Conservation (phyloP, 2,329 filamentous ascomycete genomes). For the Lasiodiplodia hormozganensis region DNA sequence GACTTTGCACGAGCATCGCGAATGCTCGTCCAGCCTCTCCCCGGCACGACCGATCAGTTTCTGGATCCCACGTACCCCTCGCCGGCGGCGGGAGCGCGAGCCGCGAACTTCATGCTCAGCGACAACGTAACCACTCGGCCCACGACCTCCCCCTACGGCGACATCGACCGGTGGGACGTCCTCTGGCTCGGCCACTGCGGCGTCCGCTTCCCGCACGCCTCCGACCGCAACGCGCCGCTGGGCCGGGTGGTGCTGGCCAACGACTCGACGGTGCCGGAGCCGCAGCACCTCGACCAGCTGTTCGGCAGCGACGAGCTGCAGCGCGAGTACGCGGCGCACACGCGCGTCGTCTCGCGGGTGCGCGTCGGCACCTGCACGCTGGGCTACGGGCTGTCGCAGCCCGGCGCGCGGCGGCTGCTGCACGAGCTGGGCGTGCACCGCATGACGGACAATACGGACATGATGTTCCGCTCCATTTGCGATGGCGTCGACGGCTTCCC, state of each 20-base stretch:
- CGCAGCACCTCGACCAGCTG: constrained; percentile 35
- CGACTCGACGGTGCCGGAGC: constrained; percentile 36
- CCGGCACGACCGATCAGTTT: not conserved
- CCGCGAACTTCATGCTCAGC: constrained; percentile 29
- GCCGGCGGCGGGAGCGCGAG: constrained; percentile 23
- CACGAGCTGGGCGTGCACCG: constrained; percentile 38
- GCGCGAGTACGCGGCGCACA: constrained; percentile 31
- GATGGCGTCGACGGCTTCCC: constrained; percentile 33
- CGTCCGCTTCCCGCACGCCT: constrained; percentile 31
- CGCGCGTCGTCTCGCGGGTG: constrained; percentile 31
- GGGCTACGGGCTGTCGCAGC: constrained; percentile 32
- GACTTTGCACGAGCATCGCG: constrained; percentile 32
- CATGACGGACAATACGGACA: constrained; percentile 41
- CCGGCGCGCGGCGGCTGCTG: constrained; percentile 37
- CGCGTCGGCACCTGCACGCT: constrained; percentile 29
- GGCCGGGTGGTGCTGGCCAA: constrained; percentile 34
- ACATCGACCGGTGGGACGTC: constrained; percentile 46
- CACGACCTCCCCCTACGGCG: constrained; percentile 40
- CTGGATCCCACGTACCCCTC: constrained; percentile 33
- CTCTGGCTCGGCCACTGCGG: constrained; percentile 47
- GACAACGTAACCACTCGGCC: constrained; percentile 27
- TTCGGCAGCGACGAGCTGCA: constrained; percentile 30
- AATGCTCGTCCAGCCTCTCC: constrained; percentile 29
- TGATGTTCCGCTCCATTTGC: constrained; percentile 41
- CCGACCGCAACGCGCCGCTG: constrained; percentile 30